Percentiles rank a stretch among this genome's conserved stretches.
phyloP scores from a whole-genome alignment of 805 yeast species.

The Metschnikowia similis region DNA sequence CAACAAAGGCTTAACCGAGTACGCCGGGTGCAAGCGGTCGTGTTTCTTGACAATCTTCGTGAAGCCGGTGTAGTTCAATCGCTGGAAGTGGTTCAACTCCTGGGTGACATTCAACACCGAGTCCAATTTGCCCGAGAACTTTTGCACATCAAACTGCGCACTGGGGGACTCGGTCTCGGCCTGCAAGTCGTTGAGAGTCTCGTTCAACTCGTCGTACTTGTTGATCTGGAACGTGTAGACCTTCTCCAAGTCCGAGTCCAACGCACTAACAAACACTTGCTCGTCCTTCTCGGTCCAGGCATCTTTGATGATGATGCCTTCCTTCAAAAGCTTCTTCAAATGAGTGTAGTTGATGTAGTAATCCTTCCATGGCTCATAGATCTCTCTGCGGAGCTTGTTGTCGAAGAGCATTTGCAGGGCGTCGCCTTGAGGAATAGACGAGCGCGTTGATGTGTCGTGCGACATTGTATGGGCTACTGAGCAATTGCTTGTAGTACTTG shows the following conservation, averaged over 20 bases:
- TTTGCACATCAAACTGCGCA: constrained; percentile 49
- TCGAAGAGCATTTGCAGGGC: constrained; percentile 70
- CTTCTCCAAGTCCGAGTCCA: constrained; percentile 70
- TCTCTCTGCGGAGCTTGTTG: constrained; percentile 73
- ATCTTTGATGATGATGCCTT: constrained; percentile 47
- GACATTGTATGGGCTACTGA: neutral
- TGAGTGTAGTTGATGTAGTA: constrained; percentile 64
- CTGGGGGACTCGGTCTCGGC: constrained; percentile 40
- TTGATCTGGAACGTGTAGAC: constrained; percentile 69
- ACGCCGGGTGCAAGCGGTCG: constrained; percentile 82
- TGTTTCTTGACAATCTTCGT: constrained; percentile 93
- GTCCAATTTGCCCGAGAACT: constrained; percentile 69
- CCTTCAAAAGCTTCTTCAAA: constrained; percentile 65
- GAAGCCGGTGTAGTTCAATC: constrained; percentile 93
- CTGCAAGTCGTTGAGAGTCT: constrained; percentile 62
- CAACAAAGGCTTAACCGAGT: constrained; percentile 84
- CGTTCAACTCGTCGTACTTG: constrained; percentile 65
- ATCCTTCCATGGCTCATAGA: constrained; percentile 83
- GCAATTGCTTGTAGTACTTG: neutral
- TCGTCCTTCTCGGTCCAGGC: constrained; percentile 73
- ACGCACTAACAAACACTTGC: constrained; percentile 56
- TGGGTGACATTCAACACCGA: constrained; percentile 69
- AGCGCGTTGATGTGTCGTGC: neutral
- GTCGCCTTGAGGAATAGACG: neutral
- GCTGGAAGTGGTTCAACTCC: constrained; percentile 83